Evolutionary conservation across 768 basidiomycete species (phyloP).

Genomic region (Albatrellus ellisii): DNA sequence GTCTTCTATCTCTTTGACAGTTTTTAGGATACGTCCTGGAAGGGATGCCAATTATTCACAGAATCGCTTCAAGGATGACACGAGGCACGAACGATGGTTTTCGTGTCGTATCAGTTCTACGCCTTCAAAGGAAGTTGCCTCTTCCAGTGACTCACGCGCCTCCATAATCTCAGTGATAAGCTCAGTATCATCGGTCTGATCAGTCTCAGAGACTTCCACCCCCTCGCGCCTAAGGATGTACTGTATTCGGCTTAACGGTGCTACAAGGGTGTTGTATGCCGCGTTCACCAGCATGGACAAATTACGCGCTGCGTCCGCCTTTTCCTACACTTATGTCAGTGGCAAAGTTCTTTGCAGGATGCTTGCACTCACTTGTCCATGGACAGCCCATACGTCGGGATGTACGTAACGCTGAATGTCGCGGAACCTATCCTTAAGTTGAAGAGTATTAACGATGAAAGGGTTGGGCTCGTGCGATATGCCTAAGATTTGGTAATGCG

Average conservation of each 20-base stretch:
- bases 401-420: slow-evolving; percentile 67
- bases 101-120: slow-evolving; percentile 37
- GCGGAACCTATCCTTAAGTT: slow-evolving; percentile 54
- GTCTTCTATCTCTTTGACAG: slow-evolving; percentile 31
- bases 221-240: slow-evolving; percentile 66
- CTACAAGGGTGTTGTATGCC: slow-evolving; percentile 66
- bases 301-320: slow-evolving; percentile 44
- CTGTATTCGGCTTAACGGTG: slow-evolving; percentile 64
- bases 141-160: slow-evolving; percentile 63
- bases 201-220: slow-evolving; percentile 45
- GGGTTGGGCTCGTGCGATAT: slow-evolving; percentile 51
- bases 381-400: slow-evolving; percentile 74
- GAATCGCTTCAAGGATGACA: background rate
- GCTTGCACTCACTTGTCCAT: slow-evolving; percentile 35
- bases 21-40: slow-evolving; percentile 38
- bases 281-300: slow-evolving; percentile 70
- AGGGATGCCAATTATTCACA: background rate
- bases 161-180: slow-evolving; percentile 75
- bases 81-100: slow-evolving; percentile 37
- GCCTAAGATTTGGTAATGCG: slow-evolving; percentile 59
- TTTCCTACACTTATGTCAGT: slow-evolving; percentile 25
- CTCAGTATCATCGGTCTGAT: slow-evolving; percentile 55
- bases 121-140: slow-evolving; percentile 33
- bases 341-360: background rate
- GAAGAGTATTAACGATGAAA: slow-evolving; percentile 49